Percentiles rank a stretch among this genome's conserved stretches.
These are phyloP conservation scores for Endoconidiophora polonica DNA, from an alignment of 2,329 filamentous ascomycete genomes.

Conservation along the genomic window DNA sequence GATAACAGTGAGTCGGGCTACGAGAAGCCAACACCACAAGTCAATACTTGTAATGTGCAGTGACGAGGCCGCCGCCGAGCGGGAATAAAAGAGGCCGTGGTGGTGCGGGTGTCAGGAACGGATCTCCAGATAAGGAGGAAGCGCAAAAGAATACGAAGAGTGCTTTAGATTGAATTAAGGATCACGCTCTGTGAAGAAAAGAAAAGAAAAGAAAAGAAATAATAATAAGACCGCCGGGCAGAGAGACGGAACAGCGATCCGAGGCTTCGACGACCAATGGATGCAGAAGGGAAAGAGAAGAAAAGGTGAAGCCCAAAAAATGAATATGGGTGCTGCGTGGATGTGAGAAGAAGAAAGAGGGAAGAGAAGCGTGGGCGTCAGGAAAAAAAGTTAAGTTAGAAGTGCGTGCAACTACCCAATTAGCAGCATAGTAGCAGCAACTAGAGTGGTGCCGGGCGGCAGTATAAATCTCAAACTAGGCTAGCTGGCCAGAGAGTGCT, in stretches of 20 bases:
- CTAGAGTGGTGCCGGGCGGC: too few species aligned
- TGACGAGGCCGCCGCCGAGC: too few species aligned
- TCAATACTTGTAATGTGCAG: too few species aligned
- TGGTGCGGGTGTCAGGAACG: not conserved
- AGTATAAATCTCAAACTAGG: not conserved
- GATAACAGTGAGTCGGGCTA: too few species aligned
- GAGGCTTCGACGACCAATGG: too few species aligned
- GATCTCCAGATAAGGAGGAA: not conserved
- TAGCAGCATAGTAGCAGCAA: not conserved
- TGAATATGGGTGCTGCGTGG: not conserved
- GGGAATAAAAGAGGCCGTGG: too few species aligned
- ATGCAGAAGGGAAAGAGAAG: not conserved
- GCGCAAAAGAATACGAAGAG: not conserved
- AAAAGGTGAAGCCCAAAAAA: not conserved
- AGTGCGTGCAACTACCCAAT: not conserved
- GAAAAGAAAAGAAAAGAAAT: not conserved
- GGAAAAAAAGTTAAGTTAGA: too few species aligned
- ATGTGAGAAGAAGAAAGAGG: slow-evolving; percentile 1
- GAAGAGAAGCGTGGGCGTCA: slow-evolving; percentile 1
- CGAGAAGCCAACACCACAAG: too few species aligned
- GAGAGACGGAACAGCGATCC: too few species aligned
- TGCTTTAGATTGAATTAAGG: not conserved
- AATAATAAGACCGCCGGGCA: too few species aligned
- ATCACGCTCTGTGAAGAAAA: too few species aligned
- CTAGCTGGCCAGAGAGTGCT: not conserved